phyloP scores from a whole-genome alignment of 371 early-diverging fungal genomes.

The Syncephalastrum monosporum region DNA sequence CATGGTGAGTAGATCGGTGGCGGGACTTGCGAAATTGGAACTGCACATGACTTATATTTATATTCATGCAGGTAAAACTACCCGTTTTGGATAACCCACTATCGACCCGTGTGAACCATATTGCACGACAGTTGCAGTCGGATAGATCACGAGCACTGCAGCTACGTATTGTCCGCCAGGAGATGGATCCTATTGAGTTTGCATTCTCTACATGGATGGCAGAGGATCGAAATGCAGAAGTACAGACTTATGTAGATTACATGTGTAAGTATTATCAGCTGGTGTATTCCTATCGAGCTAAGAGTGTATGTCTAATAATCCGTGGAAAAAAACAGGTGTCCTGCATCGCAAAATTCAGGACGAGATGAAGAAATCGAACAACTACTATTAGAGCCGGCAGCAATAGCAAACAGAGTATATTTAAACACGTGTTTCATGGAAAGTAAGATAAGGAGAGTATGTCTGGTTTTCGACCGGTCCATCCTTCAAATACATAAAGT shows the following conservation, averaged over 20 bases:
- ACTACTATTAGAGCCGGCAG: conserved; percentile 15
- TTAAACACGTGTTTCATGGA: not conserved
- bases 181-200: conserved; percentile 60
- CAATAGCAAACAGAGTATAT: conserved; percentile 1
- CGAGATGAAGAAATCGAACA: conserved; percentile 57
- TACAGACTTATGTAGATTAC: conserved; percentile 92
- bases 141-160: conserved; percentile 39
- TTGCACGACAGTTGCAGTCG: conserved; percentile 61
- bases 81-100: conserved; percentile 58
- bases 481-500: no score
- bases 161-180: conserved; percentile 61
- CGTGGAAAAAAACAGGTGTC: conserved; percentile 17
- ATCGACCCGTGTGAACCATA: conserved; percentile 57
- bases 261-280: conserved; percentile 48
- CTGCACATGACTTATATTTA: not conserved
- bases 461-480: no score
- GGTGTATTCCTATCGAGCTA: no score
- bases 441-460: no score
- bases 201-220: conserved; percentile 71
- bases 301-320: no score
- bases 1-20: conserved; percentile 48
- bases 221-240: conserved; percentile 89
- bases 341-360: conserved; percentile 89
- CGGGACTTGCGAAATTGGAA: not conserved
- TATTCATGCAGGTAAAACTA: conserved; percentile 21